Conservation (phyloP, 1,284 basidiomycete species). For the Trichosporon sp. region DNA sequence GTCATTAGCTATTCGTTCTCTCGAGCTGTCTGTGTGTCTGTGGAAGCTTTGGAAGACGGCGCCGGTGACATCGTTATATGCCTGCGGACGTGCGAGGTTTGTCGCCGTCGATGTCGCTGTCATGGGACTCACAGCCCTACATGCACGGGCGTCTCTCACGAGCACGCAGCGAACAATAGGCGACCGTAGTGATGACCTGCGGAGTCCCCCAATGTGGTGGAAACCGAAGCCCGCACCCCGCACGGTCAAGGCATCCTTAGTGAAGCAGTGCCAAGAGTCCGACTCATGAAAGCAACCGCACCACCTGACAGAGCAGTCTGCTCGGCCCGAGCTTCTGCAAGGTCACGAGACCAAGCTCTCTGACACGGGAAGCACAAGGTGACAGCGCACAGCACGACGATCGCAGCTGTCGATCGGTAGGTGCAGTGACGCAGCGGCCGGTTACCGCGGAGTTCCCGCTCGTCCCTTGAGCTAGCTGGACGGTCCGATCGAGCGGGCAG, state of each 20-base stretch:
- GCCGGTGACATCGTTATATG: background rate
- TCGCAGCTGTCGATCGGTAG: slow-evolving; percentile 24
- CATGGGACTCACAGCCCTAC: background rate
- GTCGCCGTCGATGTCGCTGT: background rate
- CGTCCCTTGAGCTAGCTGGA: slow-evolving; percentile 37
- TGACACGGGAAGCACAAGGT: background rate
- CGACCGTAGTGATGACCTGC: background rate
- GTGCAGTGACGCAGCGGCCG: slow-evolving; percentile 4
- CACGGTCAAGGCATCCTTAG: background rate
- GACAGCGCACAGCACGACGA: background rate
- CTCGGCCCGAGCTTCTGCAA: background rate
- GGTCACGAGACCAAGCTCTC: slow-evolving; percentile 6
- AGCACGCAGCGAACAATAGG: slow-evolving; percentile 3
- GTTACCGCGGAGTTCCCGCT: slow-evolving; percentile 29
- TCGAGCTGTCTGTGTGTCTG: background rate
- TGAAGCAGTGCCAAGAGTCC: background rate
- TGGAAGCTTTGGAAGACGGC: background rate
- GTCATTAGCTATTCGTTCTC: slow-evolving; percentile 1
- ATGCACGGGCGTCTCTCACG: background rate
- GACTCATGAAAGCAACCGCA: background rate
- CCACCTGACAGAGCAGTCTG: background rate
- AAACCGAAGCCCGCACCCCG: background rate
- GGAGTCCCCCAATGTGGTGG: background rate
- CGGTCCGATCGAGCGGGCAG: background rate
- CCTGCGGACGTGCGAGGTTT: background rate